Percentiles rank a stretch among this genome's conserved stretches.
These are phyloP conservation scores for Clonostachys byssicola DNA, from an alignment of 2,329 filamentous ascomycete species.

Conservation along the genomic window DNA sequence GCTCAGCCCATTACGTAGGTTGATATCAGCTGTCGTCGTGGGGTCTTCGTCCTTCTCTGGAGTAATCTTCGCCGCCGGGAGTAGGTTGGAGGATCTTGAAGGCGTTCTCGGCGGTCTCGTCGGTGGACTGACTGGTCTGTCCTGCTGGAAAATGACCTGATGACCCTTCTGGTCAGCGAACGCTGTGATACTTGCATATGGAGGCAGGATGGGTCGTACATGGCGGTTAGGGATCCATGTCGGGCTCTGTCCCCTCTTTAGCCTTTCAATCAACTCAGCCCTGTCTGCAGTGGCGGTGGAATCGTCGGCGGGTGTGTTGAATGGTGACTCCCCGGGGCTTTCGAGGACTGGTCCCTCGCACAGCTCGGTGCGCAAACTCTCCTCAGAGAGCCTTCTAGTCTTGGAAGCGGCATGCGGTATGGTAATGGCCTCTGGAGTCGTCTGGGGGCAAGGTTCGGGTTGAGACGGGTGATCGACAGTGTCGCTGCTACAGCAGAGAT, in stretches of 20 bases:
- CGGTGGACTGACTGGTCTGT: conserved; percentile 4
- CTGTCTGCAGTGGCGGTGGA: conserved; percentile 50
- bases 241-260: conserved; percentile 76
- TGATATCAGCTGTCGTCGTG: conserved; percentile 24
- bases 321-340: conserved; percentile 21
- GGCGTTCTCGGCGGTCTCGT: conserved; percentile 19
- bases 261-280: conserved; percentile 74
- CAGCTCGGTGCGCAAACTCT: conserved; percentile 56
- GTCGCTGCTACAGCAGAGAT: conserved; percentile 20
- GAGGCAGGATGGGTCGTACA: conserved; percentile 33
- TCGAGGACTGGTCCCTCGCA: conserved; percentile 53
- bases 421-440: no score
- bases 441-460: no score
- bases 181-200: no score
- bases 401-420: conserved; percentile 5
- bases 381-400: conserved; percentile 43
- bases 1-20: conserved; percentile 50
- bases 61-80: conserved; percentile 42
- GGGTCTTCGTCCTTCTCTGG: conserved; percentile 32
- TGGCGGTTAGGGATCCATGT: conserved; percentile 66
- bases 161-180: no score
- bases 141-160: conserved; percentile 14
- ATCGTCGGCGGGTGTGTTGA: conserved; percentile 8
- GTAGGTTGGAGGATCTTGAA: conserved; percentile 30
- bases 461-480: no score